phyloP scores from a whole-genome alignment of 495 filamentous ascomycete species.

The Lentithecium fluviatile region DNA sequence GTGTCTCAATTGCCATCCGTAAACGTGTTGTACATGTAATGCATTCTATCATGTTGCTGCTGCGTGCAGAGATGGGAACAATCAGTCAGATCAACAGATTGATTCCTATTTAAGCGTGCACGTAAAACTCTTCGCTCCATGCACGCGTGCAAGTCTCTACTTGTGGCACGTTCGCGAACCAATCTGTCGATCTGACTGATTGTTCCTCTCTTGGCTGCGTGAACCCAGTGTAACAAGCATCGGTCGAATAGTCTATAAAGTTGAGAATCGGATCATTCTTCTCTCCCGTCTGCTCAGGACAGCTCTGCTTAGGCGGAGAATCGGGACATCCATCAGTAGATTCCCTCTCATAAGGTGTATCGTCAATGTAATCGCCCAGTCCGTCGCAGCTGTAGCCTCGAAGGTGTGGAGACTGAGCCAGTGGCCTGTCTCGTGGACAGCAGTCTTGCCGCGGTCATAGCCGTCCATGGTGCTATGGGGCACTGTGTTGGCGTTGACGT shows the following conservation, averaged over 20 bases:
- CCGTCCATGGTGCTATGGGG: slow-evolving; percentile 52
- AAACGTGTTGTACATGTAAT: slow-evolving; percentile 41
- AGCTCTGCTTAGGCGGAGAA: slow-evolving; percentile 51
- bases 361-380: slow-evolving; percentile 56
- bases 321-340: slow-evolving; percentile 60
- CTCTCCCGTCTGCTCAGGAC: slow-evolving; percentile 48
- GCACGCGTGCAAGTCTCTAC: too few relatives aligned
- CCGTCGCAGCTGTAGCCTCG: slow-evolving; percentile 58
- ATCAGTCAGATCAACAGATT: too few relatives aligned
- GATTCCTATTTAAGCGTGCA: too few relatives aligned
- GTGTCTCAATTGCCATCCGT: slow-evolving; percentile 32
- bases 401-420: slow-evolving; percentile 68
- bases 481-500: slow-evolving; percentile 53
- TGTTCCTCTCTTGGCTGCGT: too few relatives aligned
- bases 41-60: slow-evolving; percentile 38
- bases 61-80: too few relatives aligned
- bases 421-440: slow-evolving; percentile 65
- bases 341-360: slow-evolving; percentile 56
- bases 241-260: slow-evolving; percentile 64
- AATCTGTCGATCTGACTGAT: too few relatives aligned
- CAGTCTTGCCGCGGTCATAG: slow-evolving; percentile 61
- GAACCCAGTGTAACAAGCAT: slow-evolving; percentile 48
- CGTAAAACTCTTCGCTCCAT: too few relatives aligned
- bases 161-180: too few relatives aligned
- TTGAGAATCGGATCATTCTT: slow-evolving; percentile 56